phyloP scores from a whole-genome alignment of 768 basidiomycete genomes.

The Naematelia encephala region DNA sequence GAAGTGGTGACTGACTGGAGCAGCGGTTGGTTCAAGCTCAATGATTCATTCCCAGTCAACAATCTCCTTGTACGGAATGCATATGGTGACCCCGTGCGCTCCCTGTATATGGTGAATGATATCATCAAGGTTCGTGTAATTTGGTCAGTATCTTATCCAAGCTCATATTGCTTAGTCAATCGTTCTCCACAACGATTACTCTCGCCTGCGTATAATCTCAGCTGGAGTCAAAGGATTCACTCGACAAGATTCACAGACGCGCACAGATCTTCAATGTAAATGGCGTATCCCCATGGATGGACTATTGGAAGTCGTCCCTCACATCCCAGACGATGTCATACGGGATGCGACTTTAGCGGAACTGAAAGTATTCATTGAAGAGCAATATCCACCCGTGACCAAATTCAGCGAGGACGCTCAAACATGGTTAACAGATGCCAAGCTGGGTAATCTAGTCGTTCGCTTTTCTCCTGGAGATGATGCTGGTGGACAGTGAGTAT shows the following conservation, averaged over 20 bases:
- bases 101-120: slow-evolving; percentile 82
- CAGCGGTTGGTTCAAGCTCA: slow-evolving; percentile 72
- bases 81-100: slow-evolving; percentile 56
- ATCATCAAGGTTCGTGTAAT: slow-evolving; percentile 60
- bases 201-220: slow-evolving; percentile 76
- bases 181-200: slow-evolving; percentile 75
- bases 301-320: slow-evolving; percentile 76
- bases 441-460: slow-evolving; percentile 60
- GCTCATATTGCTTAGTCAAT: slow-evolving; percentile 53
- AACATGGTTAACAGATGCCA: slow-evolving; percentile 56
- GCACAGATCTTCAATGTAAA: slow-evolving; percentile 51
- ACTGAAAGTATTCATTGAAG: slow-evolving; percentile 65
- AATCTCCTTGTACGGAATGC: slow-evolving; percentile 87
- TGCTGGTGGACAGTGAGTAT: slow-evolving; percentile 60
- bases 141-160: neutral
- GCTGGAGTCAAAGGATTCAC: slow-evolving; percentile 92
- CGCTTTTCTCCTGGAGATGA: slow-evolving; percentile 61
- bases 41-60: slow-evolving; percentile 64
- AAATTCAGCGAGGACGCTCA: slow-evolving; percentile 54
- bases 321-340: slow-evolving; percentile 64
- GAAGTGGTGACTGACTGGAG: neutral
- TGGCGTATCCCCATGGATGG: slow-evolving; percentile 73
- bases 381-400: slow-evolving; percentile 69
- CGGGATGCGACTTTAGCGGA: slow-evolving; percentile 59
- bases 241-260: slow-evolving; percentile 70